A percentile compares a stretch with the other conserved stretches of the same genome.
phyloP scores from a whole-genome alignment of 176 grass and related monocot species.

The sorghum (Sorghum bicolor) region Sorghum_bicolor_NCBIv3 NC_012872.2:53723501-53724000 shows the following conservation, averaged over 20 bases:
- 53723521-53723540: neutral
- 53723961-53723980: neutral
- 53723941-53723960: neutral
- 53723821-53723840: neutral
- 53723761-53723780: neutral
- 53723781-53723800: neutral
- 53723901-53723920: neutral
- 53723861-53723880: neutral
- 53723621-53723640: neutral
- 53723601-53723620: slow-evolving; percentile 3
- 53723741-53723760: neutral
- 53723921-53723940: neutral
- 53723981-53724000: neutral
- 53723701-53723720: neutral
- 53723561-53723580: neutral
- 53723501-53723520: neutral
- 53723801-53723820: slow-evolving; percentile 1
- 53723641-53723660: neutral
- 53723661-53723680: neutral
- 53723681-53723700: neutral
- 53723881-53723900: neutral
- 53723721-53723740: neutral
- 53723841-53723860: slow-evolving; percentile 10
- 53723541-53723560: neutral
- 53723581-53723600: neutral